Base-by-base conservation (phyloP, 1,284 basidiomycete species). In the Apiotrichum laibachii region DNA sequence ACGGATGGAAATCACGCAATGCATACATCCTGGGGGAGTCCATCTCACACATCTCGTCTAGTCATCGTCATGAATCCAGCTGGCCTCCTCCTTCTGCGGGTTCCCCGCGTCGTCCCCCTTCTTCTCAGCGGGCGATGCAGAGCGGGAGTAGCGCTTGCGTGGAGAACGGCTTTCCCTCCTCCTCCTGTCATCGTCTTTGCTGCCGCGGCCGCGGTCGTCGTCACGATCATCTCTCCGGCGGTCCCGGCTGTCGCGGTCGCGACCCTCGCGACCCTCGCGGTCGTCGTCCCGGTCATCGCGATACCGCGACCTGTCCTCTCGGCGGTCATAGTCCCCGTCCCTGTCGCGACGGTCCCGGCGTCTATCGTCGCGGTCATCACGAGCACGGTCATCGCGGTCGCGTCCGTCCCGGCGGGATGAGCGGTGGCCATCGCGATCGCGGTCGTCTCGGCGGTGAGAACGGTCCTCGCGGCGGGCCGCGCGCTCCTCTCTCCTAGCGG, bases 401-500 rank as follows among this genome's bases (percentile, higher is more conserved):
- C 37, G 11, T 16, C 37, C 15, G 37, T 16, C 12, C 12, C 37
- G 37, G 37, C 15, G 37, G 37, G 12, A 16, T 10, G 11, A 13
- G 11, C n/a, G 11, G 16, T 18, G 46, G 40, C 18, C 40, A 9
- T 42, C 40, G 5, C 45, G 45, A 12, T 47, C 45, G 15, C 22
- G 45, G 21, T 19, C 22, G n/a, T 22, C 53, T 34, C 13, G 7
- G 19, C 19, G 49, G 33, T 53, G 15, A 40, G 59, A 34, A 19
- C 34, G 31, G 15, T 19, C 19, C 16, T 21, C 57, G 51, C 60
- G 60, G 45, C 64, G 37, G 37, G 37, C 10, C 12, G 12, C 71
- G 40, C 72, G 67, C 50, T 78, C 77, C 0, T 66, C 70, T 19
- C 72, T 67, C 56, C 72, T 72, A 48, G 68, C 53, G 19, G 72